Evolutionary conservation across 2,329 filamentous ascomycete genomes (phyloP).

Genomic region (Chaetomiaceae sp.): DNA sequence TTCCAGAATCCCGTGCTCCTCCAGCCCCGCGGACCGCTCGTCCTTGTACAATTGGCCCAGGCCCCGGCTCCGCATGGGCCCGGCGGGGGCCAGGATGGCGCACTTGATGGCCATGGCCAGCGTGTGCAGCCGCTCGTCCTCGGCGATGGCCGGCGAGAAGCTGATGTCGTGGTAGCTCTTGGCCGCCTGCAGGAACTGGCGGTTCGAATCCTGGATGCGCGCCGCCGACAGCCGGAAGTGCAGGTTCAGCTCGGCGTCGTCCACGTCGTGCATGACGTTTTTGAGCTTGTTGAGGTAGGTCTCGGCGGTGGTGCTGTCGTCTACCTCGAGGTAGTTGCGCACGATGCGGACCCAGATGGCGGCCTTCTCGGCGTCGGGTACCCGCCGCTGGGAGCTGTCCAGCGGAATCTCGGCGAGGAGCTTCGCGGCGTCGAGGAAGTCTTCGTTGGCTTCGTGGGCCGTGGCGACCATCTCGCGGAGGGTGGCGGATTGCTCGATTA

Average conservation of each 20-base stretch:
- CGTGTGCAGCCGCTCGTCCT: conserved; percentile 79
- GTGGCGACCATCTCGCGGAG: conserved; percentile 78
- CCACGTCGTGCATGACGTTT: conserved; percentile 77
- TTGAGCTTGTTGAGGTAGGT: conserved; percentile 92
- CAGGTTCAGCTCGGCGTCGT: conserved; percentile 68
- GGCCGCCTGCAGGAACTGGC: conserved; percentile 83
- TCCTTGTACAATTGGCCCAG: conserved; percentile 90
- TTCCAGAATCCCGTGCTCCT: conserved; percentile 84
- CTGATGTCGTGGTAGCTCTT: conserved; percentile 86
- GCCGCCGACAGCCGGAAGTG: conserved; percentile 91
- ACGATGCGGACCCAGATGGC: conserved; percentile 90
- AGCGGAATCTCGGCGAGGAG: conserved; percentile 79
- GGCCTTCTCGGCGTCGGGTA: conserved; percentile 78
- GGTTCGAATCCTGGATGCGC: conserved; percentile 84
- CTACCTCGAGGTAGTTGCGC: conserved; percentile 88
- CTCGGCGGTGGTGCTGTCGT: conserved; percentile 81
- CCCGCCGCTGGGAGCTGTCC: conserved; percentile 80
- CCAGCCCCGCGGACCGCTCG: conserved; percentile 69
- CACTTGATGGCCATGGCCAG: conserved; percentile 86
- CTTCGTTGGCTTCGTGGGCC: conserved; percentile 76
- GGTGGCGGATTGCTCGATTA: conserved; percentile 77
- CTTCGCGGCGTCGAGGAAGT: conserved; percentile 74
- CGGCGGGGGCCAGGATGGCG: conserved; percentile 86
- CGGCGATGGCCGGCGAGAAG: conserved; percentile 71
- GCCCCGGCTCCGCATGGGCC: conserved; percentile 73